phyloP scores from a whole-genome alignment of 129 eudicot species.

The Silybum marianum region DNA sequence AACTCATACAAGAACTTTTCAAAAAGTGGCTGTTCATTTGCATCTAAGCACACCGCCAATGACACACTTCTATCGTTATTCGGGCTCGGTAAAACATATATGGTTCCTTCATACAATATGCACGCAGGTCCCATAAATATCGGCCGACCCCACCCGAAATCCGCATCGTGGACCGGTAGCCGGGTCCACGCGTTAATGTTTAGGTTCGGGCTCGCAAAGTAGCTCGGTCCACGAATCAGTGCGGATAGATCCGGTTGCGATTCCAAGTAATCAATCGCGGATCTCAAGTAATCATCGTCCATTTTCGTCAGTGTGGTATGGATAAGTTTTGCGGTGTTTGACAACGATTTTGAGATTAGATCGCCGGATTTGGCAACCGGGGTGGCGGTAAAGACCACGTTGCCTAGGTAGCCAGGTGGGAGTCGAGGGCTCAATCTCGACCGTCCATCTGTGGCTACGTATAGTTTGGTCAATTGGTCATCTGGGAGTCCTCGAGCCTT shows the following conservation, averaged over 20 bases:
- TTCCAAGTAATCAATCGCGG: constrained; percentile 61
- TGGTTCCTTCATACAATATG: constrained; percentile 55
- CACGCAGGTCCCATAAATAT: constrained; percentile 57
- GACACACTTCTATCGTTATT: constrained; percentile 51
- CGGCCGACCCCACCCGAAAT: constrained; percentile 80
- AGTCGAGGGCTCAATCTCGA: constrained; percentile 53
- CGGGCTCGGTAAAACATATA: constrained; percentile 51
- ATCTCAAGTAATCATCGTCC: constrained; percentile 62
- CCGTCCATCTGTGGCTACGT: constrained; percentile 68
- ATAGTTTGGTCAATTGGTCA: constrained; percentile 55
- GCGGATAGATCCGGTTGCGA: constrained; percentile 45
- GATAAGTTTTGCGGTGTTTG: constrained; percentile 45
- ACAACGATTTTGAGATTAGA: constrained; percentile 43
- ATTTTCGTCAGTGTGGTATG: constrained; percentile 45
- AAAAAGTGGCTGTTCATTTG: constrained; percentile 46
- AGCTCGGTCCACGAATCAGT: constrained; percentile 55
- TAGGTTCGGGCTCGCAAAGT: constrained; percentile 63
- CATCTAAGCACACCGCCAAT: constrained; percentile 49
- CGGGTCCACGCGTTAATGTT: constrained; percentile 59
- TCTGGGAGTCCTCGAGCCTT: constrained; percentile 60
- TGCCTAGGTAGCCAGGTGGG: constrained; percentile 70
- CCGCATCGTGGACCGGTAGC: constrained; percentile 62
- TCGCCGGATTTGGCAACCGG: constrained; percentile 43
- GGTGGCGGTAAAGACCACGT: constrained; percentile 60
- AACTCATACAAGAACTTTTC: constrained; percentile 52